Evolutionary conservation across 2,329 filamentous ascomycete species (phyloP).

Genomic region (Curvularia hawaiiensis): DNA sequence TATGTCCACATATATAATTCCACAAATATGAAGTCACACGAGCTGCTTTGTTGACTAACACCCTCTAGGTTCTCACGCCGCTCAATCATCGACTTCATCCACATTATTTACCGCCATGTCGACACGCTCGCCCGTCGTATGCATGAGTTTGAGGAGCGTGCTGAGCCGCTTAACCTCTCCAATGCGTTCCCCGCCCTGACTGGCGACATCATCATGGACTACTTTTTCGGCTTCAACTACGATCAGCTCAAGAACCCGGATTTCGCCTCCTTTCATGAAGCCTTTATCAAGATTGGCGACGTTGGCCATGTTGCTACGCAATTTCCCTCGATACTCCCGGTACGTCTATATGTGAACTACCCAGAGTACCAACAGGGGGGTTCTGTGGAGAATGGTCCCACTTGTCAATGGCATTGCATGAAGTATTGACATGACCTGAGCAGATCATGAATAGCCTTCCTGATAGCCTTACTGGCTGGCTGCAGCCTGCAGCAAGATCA

Average conservation of each 20-base stretch:
- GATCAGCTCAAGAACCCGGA: slow-evolving; percentile 39
- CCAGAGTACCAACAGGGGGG: neutral
- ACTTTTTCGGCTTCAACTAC: slow-evolving; percentile 47
- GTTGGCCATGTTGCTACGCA: slow-evolving; percentile 42
- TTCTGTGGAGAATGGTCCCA: neutral
- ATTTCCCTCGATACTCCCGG: slow-evolving; percentile 39
- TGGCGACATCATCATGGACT: slow-evolving; percentile 55
- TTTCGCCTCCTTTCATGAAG: slow-evolving; percentile 44
- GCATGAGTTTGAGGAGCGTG: slow-evolving; percentile 37
- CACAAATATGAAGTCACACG: neutral
- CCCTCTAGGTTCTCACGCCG: slow-evolving; percentile 43
- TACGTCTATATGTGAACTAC: slow-evolving; percentile 17
- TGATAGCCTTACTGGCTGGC: slow-evolving; percentile 34
- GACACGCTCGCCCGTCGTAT: slow-evolving; percentile 38
- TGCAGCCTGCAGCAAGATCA: slow-evolving; percentile 40
- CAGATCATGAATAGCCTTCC: slow-evolving; percentile 44
- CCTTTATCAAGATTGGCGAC: slow-evolving; percentile 39
- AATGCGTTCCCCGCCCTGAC: slow-evolving; percentile 49
- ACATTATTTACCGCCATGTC: slow-evolving; percentile 45
- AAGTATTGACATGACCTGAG: neutral
- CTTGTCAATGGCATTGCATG: neutral
- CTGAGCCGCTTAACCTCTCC: slow-evolving; percentile 39
- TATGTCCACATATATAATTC: slow-evolving; percentile 18
- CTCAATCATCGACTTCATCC: slow-evolving; percentile 43
- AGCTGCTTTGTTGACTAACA: neutral